These are phyloP conservation scores for Phialophora chinensis DNA, from an alignment of 2,329 filamentous ascomycete species.

Conservation along the genomic window DNA sequence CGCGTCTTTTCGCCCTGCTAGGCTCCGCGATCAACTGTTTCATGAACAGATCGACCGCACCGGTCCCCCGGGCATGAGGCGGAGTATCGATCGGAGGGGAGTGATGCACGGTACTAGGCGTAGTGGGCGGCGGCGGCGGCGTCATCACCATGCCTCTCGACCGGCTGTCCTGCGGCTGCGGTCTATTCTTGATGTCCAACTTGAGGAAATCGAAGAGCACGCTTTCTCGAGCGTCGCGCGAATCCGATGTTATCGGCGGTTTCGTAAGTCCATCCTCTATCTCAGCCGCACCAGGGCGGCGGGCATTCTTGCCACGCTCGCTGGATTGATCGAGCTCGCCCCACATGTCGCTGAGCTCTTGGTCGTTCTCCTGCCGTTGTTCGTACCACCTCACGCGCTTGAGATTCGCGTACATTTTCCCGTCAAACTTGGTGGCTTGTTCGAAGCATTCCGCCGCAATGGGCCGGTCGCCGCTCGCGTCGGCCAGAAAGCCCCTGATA, in stretches of 20 bases:
- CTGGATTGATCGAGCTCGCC: neutral
- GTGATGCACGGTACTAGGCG: neutral
- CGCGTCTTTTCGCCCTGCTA: neutral
- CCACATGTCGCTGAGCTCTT: neutral
- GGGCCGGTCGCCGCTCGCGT: constrained; percentile 14
- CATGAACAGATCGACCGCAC: constrained; percentile 5
- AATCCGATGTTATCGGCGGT: neutral
- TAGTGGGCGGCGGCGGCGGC: neutral
- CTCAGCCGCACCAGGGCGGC: neutral
- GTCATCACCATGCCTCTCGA: neutral
- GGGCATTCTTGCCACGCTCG: neutral
- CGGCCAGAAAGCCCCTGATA: constrained; percentile 23
- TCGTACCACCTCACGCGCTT: constrained; percentile 20
- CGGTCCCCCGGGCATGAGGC: neutral
- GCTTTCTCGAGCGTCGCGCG: neutral
- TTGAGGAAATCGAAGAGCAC: neutral
- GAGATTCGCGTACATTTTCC: constrained; percentile 6
- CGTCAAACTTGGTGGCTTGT: constrained; percentile 23
- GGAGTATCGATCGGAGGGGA: constrained; percentile 2
- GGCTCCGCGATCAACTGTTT: constrained; percentile 3
- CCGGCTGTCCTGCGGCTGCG: neutral
- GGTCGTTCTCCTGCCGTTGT: neutral
- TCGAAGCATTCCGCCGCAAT: constrained; percentile 17
- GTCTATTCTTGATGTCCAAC: neutral
- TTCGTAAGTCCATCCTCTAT: neutral